A percentile compares a stretch with the other conserved stretches of the same genome.
Evolutionary conservation across 257 asterid species (phyloP).

Genomic region (Solanum commersonii): DNA sequence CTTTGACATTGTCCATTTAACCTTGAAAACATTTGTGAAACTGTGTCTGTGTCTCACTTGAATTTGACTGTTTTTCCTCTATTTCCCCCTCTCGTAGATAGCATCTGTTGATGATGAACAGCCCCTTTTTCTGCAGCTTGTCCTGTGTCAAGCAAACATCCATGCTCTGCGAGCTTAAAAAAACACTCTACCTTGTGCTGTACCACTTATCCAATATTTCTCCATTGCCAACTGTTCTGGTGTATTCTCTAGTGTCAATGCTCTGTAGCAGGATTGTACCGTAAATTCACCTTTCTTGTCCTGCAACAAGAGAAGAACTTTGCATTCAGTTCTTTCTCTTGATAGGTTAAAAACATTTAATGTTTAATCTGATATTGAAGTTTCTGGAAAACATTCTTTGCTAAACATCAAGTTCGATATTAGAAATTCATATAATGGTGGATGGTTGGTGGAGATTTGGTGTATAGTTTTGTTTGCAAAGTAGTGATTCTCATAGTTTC

Average conservation of each 20-base stretch:
- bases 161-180: not conserved
- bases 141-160: not conserved
- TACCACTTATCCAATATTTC: not conserved
- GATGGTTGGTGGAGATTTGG: not conserved
- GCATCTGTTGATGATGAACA: not conserved
- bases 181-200: not conserved
- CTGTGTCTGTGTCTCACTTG: not conserved
- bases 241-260: not conserved
- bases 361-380: not conserved
- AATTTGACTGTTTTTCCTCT: not conserved
- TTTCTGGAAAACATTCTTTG: not conserved
- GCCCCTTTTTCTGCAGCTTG: not conserved
- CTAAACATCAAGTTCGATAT: not conserved
- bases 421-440: not conserved
- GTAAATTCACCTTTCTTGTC: not conserved
- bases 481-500: not conserved
- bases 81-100: not conserved
- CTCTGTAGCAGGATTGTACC: not conserved
- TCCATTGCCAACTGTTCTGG: not conserved
- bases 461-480: not conserved
- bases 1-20: not conserved
- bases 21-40: not conserved
- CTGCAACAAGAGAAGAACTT: not conserved
- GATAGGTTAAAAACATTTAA: not conserved
- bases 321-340: not conserved